These are phyloP conservation scores for Dothidotthia symphoricarpi DNA, from an alignment of 2,329 filamentous ascomycete genomes.

Conservation along the genomic window DNA sequence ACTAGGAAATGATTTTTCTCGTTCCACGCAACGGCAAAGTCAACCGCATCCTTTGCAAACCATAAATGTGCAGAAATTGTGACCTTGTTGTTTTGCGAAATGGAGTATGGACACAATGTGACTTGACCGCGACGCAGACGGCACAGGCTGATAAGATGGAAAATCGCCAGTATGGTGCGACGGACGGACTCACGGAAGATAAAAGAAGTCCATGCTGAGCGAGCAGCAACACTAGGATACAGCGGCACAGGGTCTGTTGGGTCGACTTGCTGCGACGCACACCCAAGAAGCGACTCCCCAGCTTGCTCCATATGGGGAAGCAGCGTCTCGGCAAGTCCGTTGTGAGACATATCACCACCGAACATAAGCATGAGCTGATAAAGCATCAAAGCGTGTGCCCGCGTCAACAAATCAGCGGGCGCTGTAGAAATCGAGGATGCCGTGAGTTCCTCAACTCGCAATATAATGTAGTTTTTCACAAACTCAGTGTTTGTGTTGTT, in stretches of 20 bases:
- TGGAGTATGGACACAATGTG: conserved; percentile 10
- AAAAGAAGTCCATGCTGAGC: conserved; percentile 53
- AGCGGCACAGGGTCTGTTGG: conserved; percentile 34
- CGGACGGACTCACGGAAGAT: conserved; percentile 55
- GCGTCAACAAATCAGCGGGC: conserved; percentile 25
- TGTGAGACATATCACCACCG: conserved; percentile 22
- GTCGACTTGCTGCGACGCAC: conserved; percentile 16
- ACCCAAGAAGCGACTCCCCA: conserved; percentile 4
- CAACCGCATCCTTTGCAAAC: conserved; percentile 29
- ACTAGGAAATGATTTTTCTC: conserved; percentile 29
- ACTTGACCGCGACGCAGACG: conserved; percentile 17
- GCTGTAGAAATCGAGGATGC: conserved; percentile 12
- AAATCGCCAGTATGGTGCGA: conserved; percentile 52
- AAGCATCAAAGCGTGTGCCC: conserved; percentile 30
- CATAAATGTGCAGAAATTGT: conserved; percentile 33
- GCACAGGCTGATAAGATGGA: conserved; percentile 45
- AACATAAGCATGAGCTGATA: conserved; percentile 33
- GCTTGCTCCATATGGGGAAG: conserved; percentile 19
- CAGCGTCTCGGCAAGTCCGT: conserved; percentile 16
- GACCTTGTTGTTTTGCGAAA: conserved; percentile 12
- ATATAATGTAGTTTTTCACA: conserved; percentile 52
- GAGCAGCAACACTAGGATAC: conserved; percentile 38
- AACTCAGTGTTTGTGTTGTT: conserved; percentile 50
- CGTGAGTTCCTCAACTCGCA: conserved; percentile 47
- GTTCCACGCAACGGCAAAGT: conserved; percentile 36